Evolutionary conservation across 768 basidiomycete species (phyloP), one percentile per base, ranked within the genome.

Genomic region (Zangia roseola): DNA sequence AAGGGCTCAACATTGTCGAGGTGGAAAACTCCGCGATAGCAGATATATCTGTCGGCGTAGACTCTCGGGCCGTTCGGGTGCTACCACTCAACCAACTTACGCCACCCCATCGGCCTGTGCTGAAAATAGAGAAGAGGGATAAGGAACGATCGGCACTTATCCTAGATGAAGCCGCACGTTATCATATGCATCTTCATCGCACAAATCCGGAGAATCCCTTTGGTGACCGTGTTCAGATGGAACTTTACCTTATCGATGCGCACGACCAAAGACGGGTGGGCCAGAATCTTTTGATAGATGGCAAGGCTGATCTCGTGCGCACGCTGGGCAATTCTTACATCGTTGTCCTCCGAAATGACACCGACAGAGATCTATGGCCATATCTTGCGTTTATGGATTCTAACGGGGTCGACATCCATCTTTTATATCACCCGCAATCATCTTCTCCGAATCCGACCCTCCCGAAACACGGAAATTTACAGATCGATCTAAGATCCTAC

Each of bases 311-410:
- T 23, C 71, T 84, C 34, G 61, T 67, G 14, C 74, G 74, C 55
- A 67, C 74, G 43, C 62, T 67, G 51, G 66, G 66, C 25, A 62
- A 74, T 38, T 69, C 78, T 17, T 83, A 80, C 51, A 64, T 70
- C 31, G 65, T 83, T 40, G 66, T 75, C 30, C 60, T 84, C 20
- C 74, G 69, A 50, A 83, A 84, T 53, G 61, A 68, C 31, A 74
- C 82, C 2, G 71, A 75, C 53, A 54, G 63, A 47, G 76, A 80
- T 59, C 73, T 84, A 24, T 84, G 82, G 82, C 81, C 83, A 26
- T 82, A 81, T 59, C 70, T 84, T 28, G 74, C 75, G 1, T 82
- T 79, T 59, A 79, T 84, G 78, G 80, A 84, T 57, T 75, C 80
- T 3, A 74, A 72, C 45, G 76, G 71, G 34, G 77, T 82, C 50